Base-by-base conservation (phyloP, 345 rosid species). In the Bruguiera sexangula region DNA sequence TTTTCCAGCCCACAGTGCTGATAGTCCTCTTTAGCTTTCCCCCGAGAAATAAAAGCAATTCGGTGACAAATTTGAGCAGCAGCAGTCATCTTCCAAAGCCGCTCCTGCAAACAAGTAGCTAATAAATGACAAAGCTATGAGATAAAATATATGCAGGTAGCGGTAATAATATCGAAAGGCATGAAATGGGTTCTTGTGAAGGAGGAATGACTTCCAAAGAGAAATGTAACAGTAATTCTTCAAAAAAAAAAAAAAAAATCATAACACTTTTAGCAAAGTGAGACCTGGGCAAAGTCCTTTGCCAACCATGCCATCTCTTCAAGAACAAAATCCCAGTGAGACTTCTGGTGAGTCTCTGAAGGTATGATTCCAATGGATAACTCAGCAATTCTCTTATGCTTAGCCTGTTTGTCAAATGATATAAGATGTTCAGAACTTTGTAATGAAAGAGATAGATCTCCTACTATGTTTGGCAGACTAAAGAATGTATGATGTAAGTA, bases 251-350 rank as follows among this genome's bases (percentile, higher is more conserved):
- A 73, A 53, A 31, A 39, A 59, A 51, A 66, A 71, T 10, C 11
- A 56, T 53, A 34, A 16, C 31, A 63, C 18, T 72, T 63, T 71
- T 27, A 48, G 62, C 64, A 65, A 60, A 63, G 67, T 27, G 82
- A 77, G 70, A 96, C 99, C 99, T 96, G 99, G 1, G 89, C 89
- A 86, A 96, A 88, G 82, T 96, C 99, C 80, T 90, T 92, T 73
- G 99, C 99, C 80, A 96, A 76, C 99, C 99, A 96, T 66, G 89
- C 82, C 97, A 96, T 92, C 81, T 96, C 99, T 89, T 96, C 97
- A 16, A 96, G 95, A 78, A 96, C 95, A 84, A 85, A 96, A 82
- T 88, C 96, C 99, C 99, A 96, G 51, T 89, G 96, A 76, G 85
- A 84, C 76, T 81, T 92, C 59, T 70, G 76, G 60, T 75, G 85